Conservation (phyloP, 2,329 filamentous ascomycete species). For the Neonectria ditissima region DNA sequence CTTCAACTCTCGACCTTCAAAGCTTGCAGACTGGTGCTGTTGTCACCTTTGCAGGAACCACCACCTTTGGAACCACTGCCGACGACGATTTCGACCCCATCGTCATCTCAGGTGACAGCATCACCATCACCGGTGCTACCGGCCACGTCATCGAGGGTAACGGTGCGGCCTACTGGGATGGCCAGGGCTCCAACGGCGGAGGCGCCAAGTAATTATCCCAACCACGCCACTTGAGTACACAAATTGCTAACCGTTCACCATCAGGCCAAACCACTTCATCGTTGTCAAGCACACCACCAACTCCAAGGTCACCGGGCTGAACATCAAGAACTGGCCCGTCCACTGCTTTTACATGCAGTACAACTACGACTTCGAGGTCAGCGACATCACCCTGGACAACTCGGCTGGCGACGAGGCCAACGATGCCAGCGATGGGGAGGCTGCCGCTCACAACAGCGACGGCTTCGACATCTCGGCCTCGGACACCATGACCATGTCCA, state of each 20-base stretch:
- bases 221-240: neutral
- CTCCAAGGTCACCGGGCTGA: slow-evolving; percentile 49
- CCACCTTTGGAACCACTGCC: slow-evolving; percentile 26
- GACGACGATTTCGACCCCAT: slow-evolving; percentile 49
- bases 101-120: slow-evolving; percentile 66
- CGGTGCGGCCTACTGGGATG: slow-evolving; percentile 69
- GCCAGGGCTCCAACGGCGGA: slow-evolving; percentile 67
- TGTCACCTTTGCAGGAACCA: slow-evolving; percentile 26
- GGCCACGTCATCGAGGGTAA: slow-evolving; percentile 66
- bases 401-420: slow-evolving; percentile 46
- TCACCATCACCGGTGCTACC: slow-evolving; percentile 62
- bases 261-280: slow-evolving; percentile 61
- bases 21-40: slow-evolving; percentile 24
- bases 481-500: slow-evolving; percentile 60
- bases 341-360: slow-evolving; percentile 53
- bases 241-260: slow-evolving; percentile 2
- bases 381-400: slow-evolving; percentile 52
- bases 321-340: slow-evolving; percentile 53
- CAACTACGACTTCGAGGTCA: slow-evolving; percentile 48
- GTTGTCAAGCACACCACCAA: slow-evolving; percentile 53
- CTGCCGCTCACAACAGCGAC: slow-evolving; percentile 62
- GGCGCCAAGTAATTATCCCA: slow-evolving; percentile 60
- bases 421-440: slow-evolving; percentile 25
- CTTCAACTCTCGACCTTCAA: slow-evolving; percentile 24
- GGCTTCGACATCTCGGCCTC: slow-evolving; percentile 66